Percentiles rank a stretch among this genome's conserved stretches.
Conservation (phyloP, 306 rosid species). For the Lupinus albus region DNA sequence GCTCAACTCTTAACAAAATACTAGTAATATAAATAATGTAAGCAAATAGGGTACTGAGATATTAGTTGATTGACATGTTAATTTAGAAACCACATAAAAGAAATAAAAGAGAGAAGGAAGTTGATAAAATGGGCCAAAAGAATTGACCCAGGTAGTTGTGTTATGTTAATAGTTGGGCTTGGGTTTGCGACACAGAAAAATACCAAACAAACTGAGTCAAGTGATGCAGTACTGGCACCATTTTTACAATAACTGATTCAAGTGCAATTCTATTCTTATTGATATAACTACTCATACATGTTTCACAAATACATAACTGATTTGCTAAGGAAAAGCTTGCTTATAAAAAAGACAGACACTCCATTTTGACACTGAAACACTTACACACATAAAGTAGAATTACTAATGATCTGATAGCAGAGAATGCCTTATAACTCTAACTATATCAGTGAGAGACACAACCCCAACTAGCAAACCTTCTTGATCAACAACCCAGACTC, state of each 20-base stretch:
- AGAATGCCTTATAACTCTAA: slow-evolving; percentile 62
- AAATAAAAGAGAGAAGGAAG: background rate
- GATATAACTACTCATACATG: background rate
- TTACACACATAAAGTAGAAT: no score
- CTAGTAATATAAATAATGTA: no score
- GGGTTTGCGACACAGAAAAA: no score
- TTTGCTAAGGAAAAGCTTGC: background rate
- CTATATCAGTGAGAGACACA: slow-evolving; percentile 69
- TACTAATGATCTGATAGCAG: slow-evolving; percentile 46
- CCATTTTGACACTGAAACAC: background rate
- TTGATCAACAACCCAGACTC: slow-evolving; percentile 80
- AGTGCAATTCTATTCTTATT: no score
- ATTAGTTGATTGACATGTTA: no score
- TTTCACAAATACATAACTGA: background rate
- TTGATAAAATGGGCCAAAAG: background rate
- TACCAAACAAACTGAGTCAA: no score
- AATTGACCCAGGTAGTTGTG: background rate
- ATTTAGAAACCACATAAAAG: no score
- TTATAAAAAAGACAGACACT: background rate
- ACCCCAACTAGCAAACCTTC: slow-evolving; percentile 74
- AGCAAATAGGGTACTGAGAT: no score
- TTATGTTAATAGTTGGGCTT: no score
- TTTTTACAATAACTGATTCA: no score
- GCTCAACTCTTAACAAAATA: no score
- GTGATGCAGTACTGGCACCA: no score